phyloP scores from a whole-genome alignment of 1,139 yeast species.

The Wickerhamiella pararugosa region DNA sequence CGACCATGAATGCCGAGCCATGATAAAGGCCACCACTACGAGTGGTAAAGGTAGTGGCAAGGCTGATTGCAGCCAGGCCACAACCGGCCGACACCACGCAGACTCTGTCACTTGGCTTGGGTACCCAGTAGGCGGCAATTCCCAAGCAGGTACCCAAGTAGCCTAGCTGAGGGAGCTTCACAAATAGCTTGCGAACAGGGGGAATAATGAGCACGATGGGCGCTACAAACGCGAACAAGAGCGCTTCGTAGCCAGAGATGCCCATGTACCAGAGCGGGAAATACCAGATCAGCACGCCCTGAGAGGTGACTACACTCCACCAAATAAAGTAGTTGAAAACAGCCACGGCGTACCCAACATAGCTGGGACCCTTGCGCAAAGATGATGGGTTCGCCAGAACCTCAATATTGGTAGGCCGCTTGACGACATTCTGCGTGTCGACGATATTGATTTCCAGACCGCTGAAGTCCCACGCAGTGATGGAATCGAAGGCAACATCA shows the following conservation, averaged over 20 bases:
- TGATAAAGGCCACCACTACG: constrained; percentile 36
- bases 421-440: constrained; percentile 24
- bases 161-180: constrained; percentile 37
- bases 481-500: constrained; percentile 74
- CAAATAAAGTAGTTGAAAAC: constrained; percentile 37
- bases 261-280: constrained; percentile 99
- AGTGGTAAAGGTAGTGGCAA: constrained; percentile 43
- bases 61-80: constrained; percentile 44
- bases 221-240: constrained; percentile 41
- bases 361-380: constrained; percentile 9
- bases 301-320: constrained; percentile 72
- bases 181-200: constrained; percentile 34
- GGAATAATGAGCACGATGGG: constrained; percentile 38
- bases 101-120: constrained; percentile 55
- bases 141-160: constrained; percentile 50
- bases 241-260: constrained; percentile 81
- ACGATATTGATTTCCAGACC: constrained; percentile 36
- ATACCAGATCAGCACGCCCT: constrained; percentile 84
- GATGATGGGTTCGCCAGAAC: constrained; percentile 11
- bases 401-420: constrained; percentile 7
- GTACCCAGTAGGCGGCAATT: constrained; percentile 56
- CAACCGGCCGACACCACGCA: constrained; percentile 53
- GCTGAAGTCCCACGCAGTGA: constrained; percentile 56
- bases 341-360: constrained; percentile 19
- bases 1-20: constrained; percentile 50